A percentile compares a stretch with the other conserved stretches of the same genome.
Evolutionary conservation across 495 filamentous ascomycete genomes (phyloP).

Genomic region (Podospora comata): DNA sequence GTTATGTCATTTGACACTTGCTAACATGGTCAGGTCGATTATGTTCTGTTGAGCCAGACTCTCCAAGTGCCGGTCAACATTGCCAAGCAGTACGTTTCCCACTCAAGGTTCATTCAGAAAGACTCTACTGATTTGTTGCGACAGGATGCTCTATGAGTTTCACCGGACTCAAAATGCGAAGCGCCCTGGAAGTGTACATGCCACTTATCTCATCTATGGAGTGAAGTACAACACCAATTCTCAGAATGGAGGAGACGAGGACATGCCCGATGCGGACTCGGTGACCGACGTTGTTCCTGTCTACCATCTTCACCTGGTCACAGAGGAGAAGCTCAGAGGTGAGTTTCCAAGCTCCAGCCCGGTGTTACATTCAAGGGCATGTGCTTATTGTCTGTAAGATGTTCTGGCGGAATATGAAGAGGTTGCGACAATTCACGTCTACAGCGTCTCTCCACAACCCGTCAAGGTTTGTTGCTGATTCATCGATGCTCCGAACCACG

Average conservation of each 20-base stretch:
- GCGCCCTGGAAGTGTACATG: constrained; percentile 69
- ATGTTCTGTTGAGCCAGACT: constrained; percentile 74
- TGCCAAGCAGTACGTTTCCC: constrained; percentile 33
- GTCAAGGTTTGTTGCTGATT: constrained; percentile 51
- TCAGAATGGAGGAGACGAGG: constrained; percentile 53
- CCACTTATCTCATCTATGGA: constrained; percentile 84
- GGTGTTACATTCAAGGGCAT: neutral
- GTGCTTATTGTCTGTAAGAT: constrained; percentile 46
- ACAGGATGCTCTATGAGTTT: constrained; percentile 89
- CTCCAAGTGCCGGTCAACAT: constrained; percentile 75
- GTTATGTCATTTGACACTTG: neutral
- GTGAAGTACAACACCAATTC: constrained; percentile 33
- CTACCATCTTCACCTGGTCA: constrained; percentile 64
- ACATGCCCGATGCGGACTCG: constrained; percentile 64
- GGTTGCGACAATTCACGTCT: constrained; percentile 77
- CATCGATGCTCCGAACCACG: neutral
- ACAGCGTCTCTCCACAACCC: constrained; percentile 71
- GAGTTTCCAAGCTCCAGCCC: neutral
- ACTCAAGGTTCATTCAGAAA: neutral
- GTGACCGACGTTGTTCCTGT: constrained; percentile 43
- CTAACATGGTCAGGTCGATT: constrained; percentile 63
- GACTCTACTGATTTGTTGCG: neutral
- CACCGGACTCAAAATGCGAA: constrained; percentile 73
- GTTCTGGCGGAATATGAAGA: constrained; percentile 63
- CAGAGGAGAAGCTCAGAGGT: constrained; percentile 81